These are phyloP conservation scores for Dionaea muscipula DNA, from an alignment of 179 eudicot species.

Conservation along the genomic window DNA sequence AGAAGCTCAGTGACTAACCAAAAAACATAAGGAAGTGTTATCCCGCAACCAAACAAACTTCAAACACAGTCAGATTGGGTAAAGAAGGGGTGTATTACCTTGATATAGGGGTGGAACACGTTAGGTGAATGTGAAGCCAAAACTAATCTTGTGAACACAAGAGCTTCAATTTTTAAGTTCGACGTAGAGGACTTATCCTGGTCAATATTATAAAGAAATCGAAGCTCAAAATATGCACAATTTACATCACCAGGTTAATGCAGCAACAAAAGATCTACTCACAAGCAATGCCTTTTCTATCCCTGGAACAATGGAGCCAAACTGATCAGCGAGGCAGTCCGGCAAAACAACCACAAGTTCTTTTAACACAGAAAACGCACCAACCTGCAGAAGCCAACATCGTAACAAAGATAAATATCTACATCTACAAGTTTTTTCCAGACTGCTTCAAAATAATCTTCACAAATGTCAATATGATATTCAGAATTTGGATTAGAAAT, in stretches of 20 bases:
- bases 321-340: slow-evolving; percentile 88
- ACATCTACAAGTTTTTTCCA: slow-evolving; percentile 1
- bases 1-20: no score
- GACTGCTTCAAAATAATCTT: neutral
- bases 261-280: slow-evolving; percentile 20
- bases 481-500: neutral
- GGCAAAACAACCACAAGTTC: slow-evolving; percentile 92
- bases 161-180: slow-evolving; percentile 94
- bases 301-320: slow-evolving; percentile 86
- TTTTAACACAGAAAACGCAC: slow-evolving; percentile 93
- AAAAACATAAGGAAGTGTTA: no score
- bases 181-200: slow-evolving; percentile 97
- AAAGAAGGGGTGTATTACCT: slow-evolving; percentile 34
- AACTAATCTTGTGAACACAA: slow-evolving; percentile 76
- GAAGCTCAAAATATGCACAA: slow-evolving; percentile 5
- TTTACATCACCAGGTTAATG: neutral
- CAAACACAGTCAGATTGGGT: neutral
- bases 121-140: slow-evolving; percentile 81
- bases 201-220: slow-evolving; percentile 13
- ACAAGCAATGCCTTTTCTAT: slow-evolving; percentile 92
- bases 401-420: slow-evolving; percentile 8
- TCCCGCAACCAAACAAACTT: no score
- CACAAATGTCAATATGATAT: neutral
- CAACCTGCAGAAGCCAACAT: slow-evolving; percentile 42
- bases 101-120: slow-evolving; percentile 83